A percentile compares a stretch with the other conserved stretches of the same genome.
phyloP scores from a whole-genome alignment of 805 yeast genomes.

The Yarrowia yakushimensis region DNA sequence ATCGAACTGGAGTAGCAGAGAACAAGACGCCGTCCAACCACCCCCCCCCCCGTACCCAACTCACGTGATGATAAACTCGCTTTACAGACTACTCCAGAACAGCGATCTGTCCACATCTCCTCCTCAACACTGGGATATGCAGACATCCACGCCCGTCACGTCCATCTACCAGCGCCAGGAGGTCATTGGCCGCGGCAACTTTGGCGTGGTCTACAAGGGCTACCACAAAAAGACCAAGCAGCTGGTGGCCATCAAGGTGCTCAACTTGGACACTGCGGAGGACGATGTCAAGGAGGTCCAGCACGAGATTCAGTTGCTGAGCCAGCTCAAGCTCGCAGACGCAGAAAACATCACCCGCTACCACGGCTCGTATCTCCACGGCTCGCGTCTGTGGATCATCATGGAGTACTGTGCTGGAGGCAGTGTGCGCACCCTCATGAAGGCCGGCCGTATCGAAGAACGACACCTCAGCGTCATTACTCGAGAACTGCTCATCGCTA shows the following conservation, averaged over 20 bases:
- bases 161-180: slow-evolving; percentile 74
- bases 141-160: slow-evolving; percentile 30
- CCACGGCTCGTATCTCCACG: slow-evolving; percentile 81
- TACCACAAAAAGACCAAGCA: slow-evolving; percentile 52
- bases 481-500: slow-evolving; percentile 74
- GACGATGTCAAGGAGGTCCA: slow-evolving; percentile 96
- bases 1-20: background rate
- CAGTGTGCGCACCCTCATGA: slow-evolving; percentile 74
- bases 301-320: slow-evolving; percentile 80
- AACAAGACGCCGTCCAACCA: too few relatives aligned
- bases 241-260: slow-evolving; percentile 87
- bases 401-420: slow-evolving; percentile 99
- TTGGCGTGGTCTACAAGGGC: slow-evolving; percentile 95
- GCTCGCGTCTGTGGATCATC: slow-evolving; percentile 92
- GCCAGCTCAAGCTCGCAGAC: slow-evolving; percentile 62
- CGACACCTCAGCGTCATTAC: slow-evolving; percentile 75
- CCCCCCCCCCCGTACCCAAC: background rate
- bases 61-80: slow-evolving; percentile 24
- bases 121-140: slow-evolving; percentile 11
- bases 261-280: slow-evolving; percentile 86
- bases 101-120: background rate
- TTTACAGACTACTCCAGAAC: slow-evolving; percentile 7
- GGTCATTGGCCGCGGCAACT: slow-evolving; percentile 92
- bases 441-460: slow-evolving; percentile 88
- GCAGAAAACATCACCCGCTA: slow-evolving; percentile 92